Conservation (phyloP, 345 rosid species). For the Ceriops zippeliana region DNA sequence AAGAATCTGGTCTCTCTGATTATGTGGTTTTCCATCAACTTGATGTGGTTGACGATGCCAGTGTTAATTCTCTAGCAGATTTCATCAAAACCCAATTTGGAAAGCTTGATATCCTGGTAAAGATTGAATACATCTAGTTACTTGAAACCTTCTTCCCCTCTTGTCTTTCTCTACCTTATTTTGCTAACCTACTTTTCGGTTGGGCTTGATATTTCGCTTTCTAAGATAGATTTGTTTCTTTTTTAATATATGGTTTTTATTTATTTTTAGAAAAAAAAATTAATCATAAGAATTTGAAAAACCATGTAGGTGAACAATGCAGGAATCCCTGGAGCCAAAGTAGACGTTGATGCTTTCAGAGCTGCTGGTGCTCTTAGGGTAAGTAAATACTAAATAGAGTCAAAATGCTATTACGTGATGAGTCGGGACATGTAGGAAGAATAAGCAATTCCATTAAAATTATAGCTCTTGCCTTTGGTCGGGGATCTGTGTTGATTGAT, state of each 20-base stretch:
- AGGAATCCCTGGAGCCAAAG: conserved; percentile 32
- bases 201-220: no score
- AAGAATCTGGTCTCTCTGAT: conserved; percentile 9
- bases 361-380: conserved; percentile 21
- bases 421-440: no score
- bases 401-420: background rate
- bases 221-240: no score
- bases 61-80: conserved; percentile 11
- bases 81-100: conserved; percentile 20
- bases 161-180: background rate
- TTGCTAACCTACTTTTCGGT: no score
- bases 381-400: conserved; percentile 1
- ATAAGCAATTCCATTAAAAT: no score
- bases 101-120: conserved; percentile 25
- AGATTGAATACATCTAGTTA: no score
- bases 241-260: no score
- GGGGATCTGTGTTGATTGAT: no score
- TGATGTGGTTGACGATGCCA: conserved; percentile 11
- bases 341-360: conserved; percentile 23
- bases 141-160: background rate
- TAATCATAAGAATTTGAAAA: background rate
- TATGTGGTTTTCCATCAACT: conserved; percentile 18
- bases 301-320: conserved; percentile 48
- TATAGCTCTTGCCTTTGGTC: no score
- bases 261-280: no score